Base-by-base conservation (phyloP, 805 yeast genomes). In the Schizosaccharomyces osmophilus region DNA sequence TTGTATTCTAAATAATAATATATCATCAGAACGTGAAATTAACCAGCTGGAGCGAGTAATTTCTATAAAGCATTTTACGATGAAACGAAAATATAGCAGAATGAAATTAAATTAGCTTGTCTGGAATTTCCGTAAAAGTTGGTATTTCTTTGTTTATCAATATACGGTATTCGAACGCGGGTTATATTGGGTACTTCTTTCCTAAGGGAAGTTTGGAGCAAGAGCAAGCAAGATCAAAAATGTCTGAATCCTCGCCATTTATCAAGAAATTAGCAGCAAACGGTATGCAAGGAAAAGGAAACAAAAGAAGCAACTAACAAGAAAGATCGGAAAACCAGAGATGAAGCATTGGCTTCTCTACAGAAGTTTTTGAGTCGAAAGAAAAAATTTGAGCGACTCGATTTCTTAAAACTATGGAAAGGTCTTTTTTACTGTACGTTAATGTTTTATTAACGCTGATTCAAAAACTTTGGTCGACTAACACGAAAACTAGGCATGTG, bases 351-450 rank as follows among this genome's bases (percentile, higher is more conserved):
- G 3, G 36, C 54, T 9, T 26, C 60, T 29, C 55, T 59, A n/a
- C 45, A 42, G 19, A 45, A 43, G 15, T 61, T 57, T 57, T 39
- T 64, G 15, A 29, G 32, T 13, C 39, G 60, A 8, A 62, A 61
- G 5, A 63, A 60, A 19, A 58, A 31, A 5, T 48, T 64, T 17
- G 32, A 61, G 4, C 45, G 61, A n/a, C 19, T 65, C 11, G 93
- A 87, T 61, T 75, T 81, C 64, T 85, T 85, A 66, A 89, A 90
- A 70, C 74, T 93, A 63, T 93, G 98, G 97, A 88, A 86, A 72
- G 98, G 97, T n/a, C 76, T 93, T 51, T 93, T 84, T 72, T 93
- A 77, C 69, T 65, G 67, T 65, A 59, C 15, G 57, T 24, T n/a
- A 32, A 43, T 29, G 15, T 42, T 45, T 59, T 11, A 39, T 17